phyloP scores from a whole-genome alignment of 176 grass and related monocot species.

The Cenchrus purpureus region DNA sequence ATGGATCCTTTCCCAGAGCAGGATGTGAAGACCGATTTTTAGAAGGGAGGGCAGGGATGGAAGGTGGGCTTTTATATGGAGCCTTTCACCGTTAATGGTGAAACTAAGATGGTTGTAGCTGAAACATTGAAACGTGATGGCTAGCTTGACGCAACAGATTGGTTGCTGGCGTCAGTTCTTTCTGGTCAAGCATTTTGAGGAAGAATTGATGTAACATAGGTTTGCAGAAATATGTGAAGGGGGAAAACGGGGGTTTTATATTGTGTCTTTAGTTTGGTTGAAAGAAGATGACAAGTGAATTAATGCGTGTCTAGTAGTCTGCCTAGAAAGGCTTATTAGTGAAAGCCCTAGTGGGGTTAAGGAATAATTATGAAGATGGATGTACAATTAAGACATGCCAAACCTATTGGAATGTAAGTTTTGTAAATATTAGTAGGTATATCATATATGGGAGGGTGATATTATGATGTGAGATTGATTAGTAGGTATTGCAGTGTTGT shows the following conservation, averaged over 20 bases:
- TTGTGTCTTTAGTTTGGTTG: slow-evolving; percentile 33
- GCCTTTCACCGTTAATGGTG: slow-evolving; percentile 28
- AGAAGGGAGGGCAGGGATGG: slow-evolving; percentile 29
- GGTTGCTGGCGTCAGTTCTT: slow-evolving; percentile 38
- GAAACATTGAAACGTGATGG: slow-evolving; percentile 30
- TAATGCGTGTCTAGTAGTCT: slow-evolving; percentile 28
- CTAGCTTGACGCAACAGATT: slow-evolving; percentile 48
- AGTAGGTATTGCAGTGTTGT: no score
- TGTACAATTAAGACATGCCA: slow-evolving; percentile 28
- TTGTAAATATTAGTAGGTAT: slow-evolving; percentile 42
- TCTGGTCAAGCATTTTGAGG: slow-evolving; percentile 52
- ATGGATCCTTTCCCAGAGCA: slow-evolving; percentile 40
- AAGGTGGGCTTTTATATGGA: slow-evolving; percentile 39
- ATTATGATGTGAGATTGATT: no score
- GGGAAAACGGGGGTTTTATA: slow-evolving; percentile 15
- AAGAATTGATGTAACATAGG: slow-evolving; percentile 54
- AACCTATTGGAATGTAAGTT: slow-evolving; percentile 41
- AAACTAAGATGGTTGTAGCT: slow-evolving; percentile 17
- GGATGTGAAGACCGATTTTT: slow-evolving; percentile 31
- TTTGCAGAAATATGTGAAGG: slow-evolving; percentile 24
- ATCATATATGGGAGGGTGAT: neutral
- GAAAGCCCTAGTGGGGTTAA: slow-evolving; percentile 24
- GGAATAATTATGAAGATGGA: slow-evolving; percentile 34
- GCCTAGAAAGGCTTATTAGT: slow-evolving; percentile 32
- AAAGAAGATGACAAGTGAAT: slow-evolving; percentile 23